Conservation (phyloP, 2,329 filamentous ascomycete genomes). For the Trichoderma koningiopsis region DNA sequence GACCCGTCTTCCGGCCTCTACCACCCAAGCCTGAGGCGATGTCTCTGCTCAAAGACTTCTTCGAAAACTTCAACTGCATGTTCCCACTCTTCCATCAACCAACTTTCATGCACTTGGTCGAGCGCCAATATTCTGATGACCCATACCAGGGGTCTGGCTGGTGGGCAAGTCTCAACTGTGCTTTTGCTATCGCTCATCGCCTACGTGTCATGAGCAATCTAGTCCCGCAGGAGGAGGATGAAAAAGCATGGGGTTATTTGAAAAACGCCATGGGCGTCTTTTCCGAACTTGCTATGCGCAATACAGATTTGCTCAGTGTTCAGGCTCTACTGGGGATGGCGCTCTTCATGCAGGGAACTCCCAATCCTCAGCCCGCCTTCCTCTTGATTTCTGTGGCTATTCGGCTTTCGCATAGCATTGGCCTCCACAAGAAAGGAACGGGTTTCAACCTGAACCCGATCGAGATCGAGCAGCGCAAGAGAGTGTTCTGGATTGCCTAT, state of each 20-base stretch:
- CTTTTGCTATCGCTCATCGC: constrained; percentile 88
- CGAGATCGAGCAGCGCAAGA: constrained; percentile 84
- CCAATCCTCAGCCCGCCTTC: constrained; percentile 93
- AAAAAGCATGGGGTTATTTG: constrained; percentile 91
- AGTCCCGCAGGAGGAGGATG: constrained; percentile 86
- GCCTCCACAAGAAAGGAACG: constrained; percentile 88
- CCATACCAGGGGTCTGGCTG: constrained; percentile 95
- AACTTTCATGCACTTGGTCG: constrained; percentile 96
- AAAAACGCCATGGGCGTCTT: constrained; percentile 97
- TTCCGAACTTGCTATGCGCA: constrained; percentile 90
- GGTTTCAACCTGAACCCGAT: constrained; percentile 92
- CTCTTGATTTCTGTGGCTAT: constrained; percentile 90
- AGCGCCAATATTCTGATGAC: constrained; percentile 88
- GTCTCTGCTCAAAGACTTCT: constrained; percentile 88
- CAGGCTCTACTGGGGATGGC: constrained; percentile 93
- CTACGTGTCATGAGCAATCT: constrained; percentile 94
- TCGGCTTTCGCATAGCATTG: constrained; percentile 88
- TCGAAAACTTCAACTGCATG: constrained; percentile 99
- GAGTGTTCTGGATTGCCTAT: constrained; percentile 68
- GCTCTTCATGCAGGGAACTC: constrained; percentile 92
- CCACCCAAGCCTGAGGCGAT: constrained; percentile 86
- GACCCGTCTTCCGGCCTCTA: constrained; percentile 78
- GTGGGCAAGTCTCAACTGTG: constrained; percentile 97
- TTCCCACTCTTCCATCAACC: constrained; percentile 97
- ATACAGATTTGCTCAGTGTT: constrained; percentile 91